Base-by-base conservation (phyloP, 495 filamentous ascomycete genomes). In the Glarea lozoyensis region DNA sequence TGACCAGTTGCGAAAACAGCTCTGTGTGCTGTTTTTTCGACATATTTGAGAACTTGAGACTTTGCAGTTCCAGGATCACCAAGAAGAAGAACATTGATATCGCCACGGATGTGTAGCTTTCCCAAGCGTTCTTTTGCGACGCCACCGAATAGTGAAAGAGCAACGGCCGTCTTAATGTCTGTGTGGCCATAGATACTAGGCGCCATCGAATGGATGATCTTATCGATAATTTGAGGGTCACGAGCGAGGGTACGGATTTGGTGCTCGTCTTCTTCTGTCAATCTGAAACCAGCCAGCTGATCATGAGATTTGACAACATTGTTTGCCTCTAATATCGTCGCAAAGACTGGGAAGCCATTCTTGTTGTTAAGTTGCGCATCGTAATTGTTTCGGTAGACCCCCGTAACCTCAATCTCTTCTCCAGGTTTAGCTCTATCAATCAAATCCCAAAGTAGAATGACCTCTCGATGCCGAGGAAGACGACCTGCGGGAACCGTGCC, bases 51-150 rank as follows among this genome's bases (percentile, higher is more conserved):
- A 13, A 99, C 77, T 63, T 99, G 93, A 1, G 93, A 99, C 60
- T 99, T 99, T 53, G 93, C 93, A 6, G 93, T 99, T 60, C 93
- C 94, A 0, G 93, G 93, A 54, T 99, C 93, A 63, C 93, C 93
- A 18, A 97, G 88, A 9, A 99, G 78, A 4, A 99, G 77, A 16
- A 99, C 81, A 63, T 99, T 99, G 72, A 99, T 97, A 62, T 99
- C 93, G 55, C 93, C 93, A 68, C 93, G 81, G 47, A 99, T 87
- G 37, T 78, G 72, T 66, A 88, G 92, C 42, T 84, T 84, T 38
- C 93, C 93, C 50, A 82, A 79, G 16, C 86, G 81, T 51, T 75
- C 82, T 64, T 99, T 99, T 63, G 81, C 81, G 11, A 97, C 92
- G 54, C 93, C 93, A 37, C 90, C 89, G 53, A 99, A 99, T 4